phyloP scores from a whole-genome alignment of 129 eudicot species.

The Erigeron canadensis region DNA sequence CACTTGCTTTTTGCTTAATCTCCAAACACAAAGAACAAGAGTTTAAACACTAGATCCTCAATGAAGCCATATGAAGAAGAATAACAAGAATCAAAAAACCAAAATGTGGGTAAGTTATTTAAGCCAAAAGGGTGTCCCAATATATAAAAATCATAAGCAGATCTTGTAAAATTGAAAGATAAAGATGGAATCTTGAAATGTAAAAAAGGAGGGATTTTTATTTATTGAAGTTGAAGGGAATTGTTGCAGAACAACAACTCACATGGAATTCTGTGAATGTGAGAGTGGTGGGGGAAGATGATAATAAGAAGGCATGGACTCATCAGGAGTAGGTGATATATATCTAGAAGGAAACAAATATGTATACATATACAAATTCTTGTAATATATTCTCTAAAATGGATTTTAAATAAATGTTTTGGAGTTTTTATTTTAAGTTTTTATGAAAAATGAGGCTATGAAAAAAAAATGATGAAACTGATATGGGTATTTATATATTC shows the following conservation, averaged over 20 bases:
- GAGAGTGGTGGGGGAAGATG: slow-evolving; percentile 34
- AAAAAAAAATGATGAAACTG: slow-evolving; percentile 37
- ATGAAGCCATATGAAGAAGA: slow-evolving; percentile 26
- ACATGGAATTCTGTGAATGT: slow-evolving; percentile 56
- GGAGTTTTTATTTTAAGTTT: neutral
- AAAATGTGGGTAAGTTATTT: slow-evolving; percentile 29
- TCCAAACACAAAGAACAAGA: slow-evolving; percentile 28
- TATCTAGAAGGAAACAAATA: slow-evolving; percentile 14
- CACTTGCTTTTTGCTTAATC: slow-evolving; percentile 4
- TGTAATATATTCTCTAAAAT: too few species aligned
- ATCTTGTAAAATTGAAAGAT: neutral
- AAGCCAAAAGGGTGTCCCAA: slow-evolving; percentile 32
- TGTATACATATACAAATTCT: too few species aligned
- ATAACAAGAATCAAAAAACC: slow-evolving; percentile 10
- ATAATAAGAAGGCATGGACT: slow-evolving; percentile 60
- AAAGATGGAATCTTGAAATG: slow-evolving; percentile 1
- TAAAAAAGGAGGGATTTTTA: slow-evolving; percentile 14
- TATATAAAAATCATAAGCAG: slow-evolving; percentile 20
- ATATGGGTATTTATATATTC: slow-evolving; percentile 26
- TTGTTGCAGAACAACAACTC: slow-evolving; percentile 35
- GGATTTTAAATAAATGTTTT: neutral
- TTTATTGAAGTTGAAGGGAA: slow-evolving; percentile 47
- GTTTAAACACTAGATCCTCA: slow-evolving; percentile 49
- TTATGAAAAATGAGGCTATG: slow-evolving; percentile 17
- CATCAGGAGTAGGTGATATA: slow-evolving; percentile 61